Evolutionary conservation across 2,329 filamentous ascomycete genomes (phyloP).

Genomic region (Chaetomium globosum): DNA sequence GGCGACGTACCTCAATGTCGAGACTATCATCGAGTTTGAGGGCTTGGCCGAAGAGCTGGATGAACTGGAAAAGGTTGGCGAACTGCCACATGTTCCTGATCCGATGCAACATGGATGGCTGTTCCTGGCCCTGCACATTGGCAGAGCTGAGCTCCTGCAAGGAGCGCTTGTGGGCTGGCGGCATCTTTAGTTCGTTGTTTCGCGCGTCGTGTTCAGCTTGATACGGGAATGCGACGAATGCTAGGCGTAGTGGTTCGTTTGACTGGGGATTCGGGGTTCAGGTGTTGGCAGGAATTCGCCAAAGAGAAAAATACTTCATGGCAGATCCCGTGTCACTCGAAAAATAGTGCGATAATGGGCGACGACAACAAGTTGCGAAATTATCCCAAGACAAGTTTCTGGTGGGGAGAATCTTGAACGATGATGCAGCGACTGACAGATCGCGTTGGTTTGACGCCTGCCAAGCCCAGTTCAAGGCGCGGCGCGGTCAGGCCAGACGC

Average conservation of each 20-base stretch:
- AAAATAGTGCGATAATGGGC: not conserved
- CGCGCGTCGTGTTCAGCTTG: not conserved
- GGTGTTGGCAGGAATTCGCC: not conserved
- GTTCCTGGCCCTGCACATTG: conserved; percentile 37
- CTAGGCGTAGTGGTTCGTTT: not conserved
- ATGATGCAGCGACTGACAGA: conserved; percentile 12
- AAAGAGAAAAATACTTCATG: conserved; percentile 3
- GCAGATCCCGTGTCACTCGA: not conserved
- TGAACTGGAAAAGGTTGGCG: conserved; percentile 89
- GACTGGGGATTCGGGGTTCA: conserved; percentile 7
- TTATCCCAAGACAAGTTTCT: not conserved
- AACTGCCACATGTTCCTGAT: conserved; percentile 96
- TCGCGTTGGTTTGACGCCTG: conserved; percentile 19
- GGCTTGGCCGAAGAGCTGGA: conserved; percentile 83
- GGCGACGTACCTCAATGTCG: conserved; percentile 75
- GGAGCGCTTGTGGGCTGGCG: conserved; percentile 53
- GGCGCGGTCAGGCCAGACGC: conserved; percentile 18
- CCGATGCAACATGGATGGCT: conserved; percentile 58
- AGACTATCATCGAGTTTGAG: conserved; percentile 89
- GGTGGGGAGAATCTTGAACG: conserved; percentile 4
- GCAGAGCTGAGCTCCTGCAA: conserved; percentile 48
- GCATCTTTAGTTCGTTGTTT: conserved; percentile 42
- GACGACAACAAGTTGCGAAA: not conserved
- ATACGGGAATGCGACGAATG: conserved; percentile 11
- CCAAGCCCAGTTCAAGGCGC: conserved; percentile 10